Percentiles rank a stretch among this genome's conserved stretches.
phyloP scores from a whole-genome alignment of 768 basidiomycete genomes.

The Boletus rubescentipes region DNA sequence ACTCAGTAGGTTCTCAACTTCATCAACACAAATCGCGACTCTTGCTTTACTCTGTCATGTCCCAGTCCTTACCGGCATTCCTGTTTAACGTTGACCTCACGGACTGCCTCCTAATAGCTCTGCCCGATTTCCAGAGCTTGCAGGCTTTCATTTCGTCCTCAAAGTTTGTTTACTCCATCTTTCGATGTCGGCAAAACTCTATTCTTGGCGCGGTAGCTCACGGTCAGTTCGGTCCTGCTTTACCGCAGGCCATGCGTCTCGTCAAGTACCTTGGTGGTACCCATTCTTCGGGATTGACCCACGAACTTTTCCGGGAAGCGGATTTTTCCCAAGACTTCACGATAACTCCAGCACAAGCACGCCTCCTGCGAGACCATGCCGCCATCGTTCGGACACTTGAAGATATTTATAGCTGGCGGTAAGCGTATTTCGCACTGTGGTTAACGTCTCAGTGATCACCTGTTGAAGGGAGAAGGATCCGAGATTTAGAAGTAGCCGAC shows the following conservation, averaged over 20 bases:
- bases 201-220: slow-evolving; percentile 31
- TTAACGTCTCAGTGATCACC: background rate
- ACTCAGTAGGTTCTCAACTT: background rate
- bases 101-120: slow-evolving; percentile 27
- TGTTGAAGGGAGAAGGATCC: slow-evolving; percentile 39
- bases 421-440: background rate
- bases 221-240: slow-evolving; percentile 29
- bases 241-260: slow-evolving; percentile 32
- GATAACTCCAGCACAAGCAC: slow-evolving; percentile 22
- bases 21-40: background rate
- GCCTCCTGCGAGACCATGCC: slow-evolving; percentile 25
- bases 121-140: slow-evolving; percentile 32
- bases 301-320: slow-evolving; percentile 9
- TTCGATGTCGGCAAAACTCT: slow-evolving; percentile 29
- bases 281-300: background rate
- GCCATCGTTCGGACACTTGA: slow-evolving; percentile 31
- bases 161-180: slow-evolving; percentile 32
- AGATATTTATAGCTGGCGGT: slow-evolving; percentile 42
- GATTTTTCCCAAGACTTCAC: background rate
- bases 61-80: background rate
- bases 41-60: slow-evolving; percentile 1
- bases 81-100: slow-evolving; percentile 30
- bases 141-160: slow-evolving; percentile 26
- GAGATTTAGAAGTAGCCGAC: slow-evolving; percentile 26
- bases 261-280: slow-evolving; percentile 15